Evolutionary conservation across 2,329 filamentous ascomycete species (phyloP).

Genomic region (Phaeosphaeriaceae sp.): DNA sequence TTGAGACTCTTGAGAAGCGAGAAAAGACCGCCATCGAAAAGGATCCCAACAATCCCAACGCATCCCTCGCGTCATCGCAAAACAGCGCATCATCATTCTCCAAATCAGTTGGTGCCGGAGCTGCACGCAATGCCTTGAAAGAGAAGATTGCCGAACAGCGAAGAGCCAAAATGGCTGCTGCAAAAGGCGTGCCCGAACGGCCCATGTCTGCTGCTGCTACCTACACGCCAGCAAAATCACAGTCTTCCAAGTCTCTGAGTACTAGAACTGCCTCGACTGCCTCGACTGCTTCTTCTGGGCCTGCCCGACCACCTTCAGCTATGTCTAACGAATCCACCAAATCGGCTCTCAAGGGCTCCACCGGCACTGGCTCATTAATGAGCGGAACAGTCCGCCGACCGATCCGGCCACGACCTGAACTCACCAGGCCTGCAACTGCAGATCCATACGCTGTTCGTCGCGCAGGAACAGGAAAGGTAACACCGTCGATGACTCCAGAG

Average conservation of each 20-base stretch:
- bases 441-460: conserved; percentile 59
- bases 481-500: conserved; percentile 56
- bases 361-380: conserved; percentile 58
- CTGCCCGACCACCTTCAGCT: conserved; percentile 47
- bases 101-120: conserved; percentile 60
- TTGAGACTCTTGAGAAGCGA: conserved; percentile 78
- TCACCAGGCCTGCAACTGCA: conserved; percentile 61
- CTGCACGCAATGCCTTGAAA: conserved; percentile 67
- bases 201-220: conserved; percentile 66
- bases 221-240: conserved; percentile 57
- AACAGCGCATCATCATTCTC: conserved; percentile 54
- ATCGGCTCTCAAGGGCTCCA: conserved; percentile 39
- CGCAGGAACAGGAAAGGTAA: conserved; percentile 49
- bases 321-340: conserved; percentile 44
- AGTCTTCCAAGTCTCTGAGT: conserved; percentile 43
- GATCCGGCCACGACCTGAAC: conserved; percentile 53
- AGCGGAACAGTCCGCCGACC: conserved; percentile 67
- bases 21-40: conserved; percentile 83
- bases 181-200: conserved; percentile 57
- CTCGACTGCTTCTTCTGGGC: conserved; percentile 37
- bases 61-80: conserved; percentile 58
- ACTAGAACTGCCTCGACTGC: conserved; percentile 37
- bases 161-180: conserved; percentile 65
- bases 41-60: conserved; percentile 81
- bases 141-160: conserved; percentile 82